Evolutionary conservation across 345 rosid genomes (phyloP), one percentile per base, ranked within the genome.

Genomic region (Acer campestre): DNA sequence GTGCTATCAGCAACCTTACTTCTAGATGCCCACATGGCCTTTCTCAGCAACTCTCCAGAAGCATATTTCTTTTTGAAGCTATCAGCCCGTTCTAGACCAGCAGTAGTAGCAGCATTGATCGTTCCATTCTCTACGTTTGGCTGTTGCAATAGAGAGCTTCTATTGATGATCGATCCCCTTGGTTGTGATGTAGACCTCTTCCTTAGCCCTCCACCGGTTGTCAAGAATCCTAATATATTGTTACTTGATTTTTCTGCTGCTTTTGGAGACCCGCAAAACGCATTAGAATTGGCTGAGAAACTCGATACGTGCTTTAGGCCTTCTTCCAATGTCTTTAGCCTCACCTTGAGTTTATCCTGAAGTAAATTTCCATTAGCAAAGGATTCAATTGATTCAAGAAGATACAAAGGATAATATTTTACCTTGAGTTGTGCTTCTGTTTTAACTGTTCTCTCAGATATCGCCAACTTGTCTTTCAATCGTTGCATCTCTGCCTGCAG

Each of bases 381-480:
- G 38, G 66, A 59, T 31, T 17, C 73, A 29, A 3, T 7, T 27
- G 14, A 49, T 0, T 23, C 18, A 70, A 61, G 48, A 70, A 25
- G 51, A 61, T 42, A 27, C 51, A 59, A 18, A 25, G 12, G 29
- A 49, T 18, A 69, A 66, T 20, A 18, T 20, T 13, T 82, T 76
- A 91, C 99, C 97, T 96, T 96, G 46, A 94, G 86, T 78, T 89
- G 97, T 18, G 95, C 90, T 85, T 96, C 98, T 48, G 98, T 95
- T 81, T 89, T 94, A 16, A 98, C 93, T 23, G 98, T 89, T 85
- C 98, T 91, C 77, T 94, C 98, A 1, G 94, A 81, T 62, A 91
- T 75, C 56, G 83, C 89, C 48, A 96, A 88, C 78, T 89, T 96
- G 71, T 94, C 97, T 85, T 86, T 92, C 81, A 96, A 23, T 74